Conservation (phyloP, 2,329 filamentous ascomycete species). For the Aspergillus tamarii region DNA sequence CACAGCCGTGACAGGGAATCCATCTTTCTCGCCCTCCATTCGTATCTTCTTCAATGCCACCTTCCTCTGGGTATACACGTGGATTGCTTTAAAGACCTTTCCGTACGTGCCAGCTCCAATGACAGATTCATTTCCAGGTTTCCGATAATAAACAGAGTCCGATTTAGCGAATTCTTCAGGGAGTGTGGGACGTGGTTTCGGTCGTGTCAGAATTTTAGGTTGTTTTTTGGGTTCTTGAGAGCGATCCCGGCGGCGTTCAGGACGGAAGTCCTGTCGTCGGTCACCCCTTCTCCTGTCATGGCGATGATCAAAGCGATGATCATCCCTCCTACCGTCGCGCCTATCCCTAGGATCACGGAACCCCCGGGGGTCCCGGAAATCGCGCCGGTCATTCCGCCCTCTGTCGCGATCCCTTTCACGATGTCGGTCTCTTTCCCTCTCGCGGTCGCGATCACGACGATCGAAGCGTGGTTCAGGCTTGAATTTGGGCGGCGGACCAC, state of each 20-base stretch:
- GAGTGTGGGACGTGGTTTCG: slow-evolving; percentile 72
- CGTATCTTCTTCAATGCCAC: slow-evolving; percentile 98
- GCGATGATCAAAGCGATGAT: slow-evolving; percentile 45
- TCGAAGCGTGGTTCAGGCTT: slow-evolving; percentile 47
- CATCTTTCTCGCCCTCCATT: slow-evolving; percentile 99
- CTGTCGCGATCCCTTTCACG: slow-evolving; percentile 35
- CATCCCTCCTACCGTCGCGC: slow-evolving; percentile 40
- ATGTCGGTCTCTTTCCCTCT: slow-evolving; percentile 40
- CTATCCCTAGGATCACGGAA: slow-evolving; percentile 33
- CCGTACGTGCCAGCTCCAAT: slow-evolving; percentile 94
- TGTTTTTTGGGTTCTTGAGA: slow-evolving; percentile 55
- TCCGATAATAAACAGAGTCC: slow-evolving; percentile 90
- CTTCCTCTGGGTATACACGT: slow-evolving; percentile 73
- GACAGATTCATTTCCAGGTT: slow-evolving; percentile 96
- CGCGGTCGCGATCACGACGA: slow-evolving; percentile 46
- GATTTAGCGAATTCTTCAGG: slow-evolving; percentile 73
- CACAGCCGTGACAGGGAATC: slow-evolving; percentile 94
- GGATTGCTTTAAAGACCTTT: slow-evolving; percentile 91
- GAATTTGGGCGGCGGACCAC: slow-evolving; percentile 41
- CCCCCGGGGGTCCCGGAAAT: slow-evolving; percentile 34
- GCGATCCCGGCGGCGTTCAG: slow-evolving; percentile 54
- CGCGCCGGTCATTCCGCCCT: slow-evolving; percentile 38
- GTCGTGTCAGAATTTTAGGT: slow-evolving; percentile 69
- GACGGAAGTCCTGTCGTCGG: slow-evolving; percentile 32
- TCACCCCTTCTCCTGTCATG: slow-evolving; percentile 44